Percentiles rank a stretch among this genome's conserved stretches.
Conservation (phyloP, 2,329 filamentous ascomycete genomes). For the Microcyclospora tardicrescens region DNA sequence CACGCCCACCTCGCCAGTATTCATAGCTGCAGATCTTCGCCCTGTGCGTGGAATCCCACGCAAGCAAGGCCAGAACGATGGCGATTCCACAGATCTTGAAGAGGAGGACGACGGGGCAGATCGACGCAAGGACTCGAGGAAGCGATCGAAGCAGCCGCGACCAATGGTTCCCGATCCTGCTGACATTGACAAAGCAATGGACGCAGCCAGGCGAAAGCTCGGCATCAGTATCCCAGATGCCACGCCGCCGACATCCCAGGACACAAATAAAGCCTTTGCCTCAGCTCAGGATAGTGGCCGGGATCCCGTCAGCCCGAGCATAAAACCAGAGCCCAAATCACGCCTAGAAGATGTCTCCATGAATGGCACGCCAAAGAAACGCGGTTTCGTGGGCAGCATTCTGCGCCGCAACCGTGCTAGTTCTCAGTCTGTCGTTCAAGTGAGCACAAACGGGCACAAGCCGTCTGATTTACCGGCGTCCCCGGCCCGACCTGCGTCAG, state of each 20-base stretch:
- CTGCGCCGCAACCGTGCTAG: constrained; percentile 22
- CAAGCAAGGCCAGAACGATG: constrained; percentile 41
- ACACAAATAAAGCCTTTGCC: constrained; percentile 16
- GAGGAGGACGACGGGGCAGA: constrained; percentile 24
- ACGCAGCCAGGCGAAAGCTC: constrained; percentile 19
- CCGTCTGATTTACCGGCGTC: constrained; percentile 2
- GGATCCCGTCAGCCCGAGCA: background rate
- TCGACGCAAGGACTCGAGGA: constrained; percentile 27
- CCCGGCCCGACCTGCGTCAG: constrained; percentile 2
- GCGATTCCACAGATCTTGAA: constrained; percentile 42
- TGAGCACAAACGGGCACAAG: constrained; percentile 9
- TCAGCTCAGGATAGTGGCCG: constrained; percentile 30
- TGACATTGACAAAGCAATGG: constrained; percentile 27
- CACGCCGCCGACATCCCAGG: constrained; percentile 5
- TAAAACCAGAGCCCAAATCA: constrained; percentile 7
- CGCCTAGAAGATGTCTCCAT: constrained; percentile 5
- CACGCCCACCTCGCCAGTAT: constrained; percentile 26
- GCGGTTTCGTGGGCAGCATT: constrained; percentile 23
- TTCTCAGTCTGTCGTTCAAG: constrained; percentile 12
- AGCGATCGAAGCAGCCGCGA: constrained; percentile 25
- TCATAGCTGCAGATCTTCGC: constrained; percentile 26
- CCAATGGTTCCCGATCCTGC: constrained; percentile 21
- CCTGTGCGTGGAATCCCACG: constrained; percentile 49
- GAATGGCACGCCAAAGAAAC: constrained; percentile 10
- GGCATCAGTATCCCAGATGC: constrained; percentile 13